Evolutionary conservation across 2,329 filamentous ascomycete genomes (phyloP).

Genomic region (Neobulgaria alba): DNA sequence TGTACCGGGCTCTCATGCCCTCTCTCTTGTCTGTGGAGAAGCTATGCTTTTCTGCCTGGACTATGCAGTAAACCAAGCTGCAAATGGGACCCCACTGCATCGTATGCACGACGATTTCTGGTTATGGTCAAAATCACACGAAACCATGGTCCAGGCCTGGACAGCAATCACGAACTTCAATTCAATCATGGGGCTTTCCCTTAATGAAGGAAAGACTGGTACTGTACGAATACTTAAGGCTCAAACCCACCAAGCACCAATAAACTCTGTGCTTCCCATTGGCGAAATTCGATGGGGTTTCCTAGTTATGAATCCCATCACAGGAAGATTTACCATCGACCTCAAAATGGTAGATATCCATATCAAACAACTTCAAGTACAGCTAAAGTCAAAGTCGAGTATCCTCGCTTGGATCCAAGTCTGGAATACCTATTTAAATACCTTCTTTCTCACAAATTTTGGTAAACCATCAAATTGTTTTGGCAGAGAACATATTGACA

Average conservation of each 20-base stretch:
- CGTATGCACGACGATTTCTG: slow-evolving; percentile 59
- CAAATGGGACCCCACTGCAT: slow-evolving; percentile 45
- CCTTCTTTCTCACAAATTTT: slow-evolving; percentile 51
- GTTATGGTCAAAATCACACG: slow-evolving; percentile 51
- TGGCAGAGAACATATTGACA: slow-evolving; percentile 45
- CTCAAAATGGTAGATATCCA: slow-evolving; percentile 45
- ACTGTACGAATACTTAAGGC: slow-evolving; percentile 29
- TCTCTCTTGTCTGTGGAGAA: slow-evolving; percentile 54
- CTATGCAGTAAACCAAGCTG: slow-evolving; percentile 52
- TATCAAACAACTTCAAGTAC: slow-evolving; percentile 45
- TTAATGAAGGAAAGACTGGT: slow-evolving; percentile 52
- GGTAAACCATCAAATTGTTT: slow-evolving; percentile 46
- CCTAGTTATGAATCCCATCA: slow-evolving; percentile 39
- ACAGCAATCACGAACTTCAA: slow-evolving; percentile 46
- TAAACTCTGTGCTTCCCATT: slow-evolving; percentile 33
- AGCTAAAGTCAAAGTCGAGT: slow-evolving; percentile 41
- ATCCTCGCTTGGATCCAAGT: slow-evolving; percentile 51
- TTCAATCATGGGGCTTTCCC: slow-evolving; percentile 44
- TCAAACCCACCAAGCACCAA: slow-evolving; percentile 9
- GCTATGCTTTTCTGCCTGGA: slow-evolving; percentile 56
- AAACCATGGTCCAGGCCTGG: slow-evolving; percentile 50
- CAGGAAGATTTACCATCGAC: slow-evolving; percentile 47
- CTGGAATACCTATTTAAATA: slow-evolving; percentile 49
- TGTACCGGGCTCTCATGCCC: slow-evolving; percentile 48
- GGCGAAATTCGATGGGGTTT: slow-evolving; percentile 53